Base-by-base conservation (phyloP, 2,329 filamentous ascomycete genomes). In the Hypoxylon sp. region DNA sequence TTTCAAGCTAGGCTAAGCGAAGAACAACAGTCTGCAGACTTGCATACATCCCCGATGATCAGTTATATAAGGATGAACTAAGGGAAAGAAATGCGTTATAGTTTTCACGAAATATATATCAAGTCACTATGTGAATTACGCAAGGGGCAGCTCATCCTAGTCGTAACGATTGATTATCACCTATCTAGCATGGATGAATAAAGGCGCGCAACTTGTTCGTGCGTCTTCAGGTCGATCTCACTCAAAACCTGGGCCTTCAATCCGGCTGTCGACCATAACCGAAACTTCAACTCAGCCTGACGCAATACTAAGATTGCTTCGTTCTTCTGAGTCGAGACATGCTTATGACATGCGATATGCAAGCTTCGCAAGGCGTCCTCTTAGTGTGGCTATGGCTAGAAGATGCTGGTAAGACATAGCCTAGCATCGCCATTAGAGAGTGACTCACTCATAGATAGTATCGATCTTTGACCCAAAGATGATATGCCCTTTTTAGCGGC, bases 361-460 rank as follows among this genome's bases (percentile, higher is more conserved):
- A 42, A 2, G 39, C 35, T 13, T 21, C 8, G 31, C 21, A 29
- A 42, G 6, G 32, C 29, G 13, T 31, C 21, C 8, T 21, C 21
- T 19, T 13, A 13, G 39, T 39, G 19, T 46, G 44, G 13, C 6
- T 35, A 29, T n/a, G n/a, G 39, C 52, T 58, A 39, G 15, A 51
- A 17, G 10, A 39, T 35, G 24, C 19, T 39, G 31, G 24, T 61
- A 27, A 63, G 57, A 54, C 31, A 31, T 31, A 32, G 15, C 15
- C 21, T 21, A 21, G 17, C 21, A 48, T 17, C 6, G 15, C 13
- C 13, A 47, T 19, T 32, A n/a, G n/a, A 17, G 7, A 44, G 17
- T 6, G 32, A 64, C 63, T 64, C 64, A 64, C 55, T 57, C 29
- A 13, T 11, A 24, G 4, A 48, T 19, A 35, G 19, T 17, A 21